phyloP scores from a whole-genome alignment of 768 basidiomycete genomes.

The Lactifluus echinatus region DNA sequence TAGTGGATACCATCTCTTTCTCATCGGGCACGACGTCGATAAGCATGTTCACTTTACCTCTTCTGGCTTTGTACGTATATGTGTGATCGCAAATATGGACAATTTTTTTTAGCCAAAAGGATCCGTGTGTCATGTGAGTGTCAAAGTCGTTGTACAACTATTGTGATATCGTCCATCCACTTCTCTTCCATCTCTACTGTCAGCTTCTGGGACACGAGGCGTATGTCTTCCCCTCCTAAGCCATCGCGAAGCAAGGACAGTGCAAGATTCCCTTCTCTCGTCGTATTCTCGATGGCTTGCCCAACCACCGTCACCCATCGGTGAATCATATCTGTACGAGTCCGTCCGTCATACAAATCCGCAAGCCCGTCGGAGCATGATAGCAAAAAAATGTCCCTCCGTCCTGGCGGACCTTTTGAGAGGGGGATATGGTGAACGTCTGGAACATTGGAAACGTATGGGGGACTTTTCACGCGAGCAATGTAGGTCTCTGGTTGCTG shows the following conservation, averaged over 20 bases:
- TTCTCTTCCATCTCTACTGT: slow-evolving; percentile 43
- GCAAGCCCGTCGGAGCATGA: slow-evolving; percentile 41
- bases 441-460: slow-evolving; percentile 36
- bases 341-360: slow-evolving; percentile 32
- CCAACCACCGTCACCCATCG: slow-evolving; percentile 32
- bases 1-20: slow-evolving; percentile 19
- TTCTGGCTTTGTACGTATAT: slow-evolving; percentile 9
- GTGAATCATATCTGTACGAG: slow-evolving; percentile 26
- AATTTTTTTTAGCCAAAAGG: neutral
- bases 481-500: slow-evolving; percentile 24
- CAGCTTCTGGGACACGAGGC: slow-evolving; percentile 34
- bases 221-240: slow-evolving; percentile 35
- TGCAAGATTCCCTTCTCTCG: slow-evolving; percentile 29
- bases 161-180: slow-evolving; percentile 44
- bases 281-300: slow-evolving; percentile 21
- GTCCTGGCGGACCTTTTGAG: slow-evolving; percentile 13
- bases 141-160: slow-evolving; percentile 35
- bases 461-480: slow-evolving; percentile 37
- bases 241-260: slow-evolving; percentile 35
- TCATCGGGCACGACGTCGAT: slow-evolving; percentile 5
- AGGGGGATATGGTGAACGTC: slow-evolving; percentile 34
- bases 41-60: slow-evolving; percentile 11
- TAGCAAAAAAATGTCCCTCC: slow-evolving; percentile 29
- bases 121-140: neutral
- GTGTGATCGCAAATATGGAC: slow-evolving; percentile 1